Conservation (phyloP, 2,329 filamentous ascomycete species). For the Alternaria alternata region DNA sequence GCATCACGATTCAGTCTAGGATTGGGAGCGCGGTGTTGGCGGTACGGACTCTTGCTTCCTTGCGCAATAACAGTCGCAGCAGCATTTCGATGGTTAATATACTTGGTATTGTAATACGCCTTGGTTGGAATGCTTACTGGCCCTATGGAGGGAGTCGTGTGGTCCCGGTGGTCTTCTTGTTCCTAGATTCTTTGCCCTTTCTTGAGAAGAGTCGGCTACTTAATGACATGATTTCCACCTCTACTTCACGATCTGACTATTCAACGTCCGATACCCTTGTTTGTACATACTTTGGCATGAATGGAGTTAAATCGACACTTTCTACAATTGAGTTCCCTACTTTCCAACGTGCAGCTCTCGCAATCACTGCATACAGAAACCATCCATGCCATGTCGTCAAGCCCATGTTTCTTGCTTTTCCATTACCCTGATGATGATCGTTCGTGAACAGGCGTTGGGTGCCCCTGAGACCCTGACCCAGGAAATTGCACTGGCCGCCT, state of each 20-base stretch:
- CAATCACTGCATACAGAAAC: not conserved
- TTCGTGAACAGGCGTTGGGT: not conserved
- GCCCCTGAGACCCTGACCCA: slow-evolving; percentile 1
- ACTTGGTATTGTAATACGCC: slow-evolving; percentile 43
- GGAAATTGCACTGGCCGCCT: slow-evolving; percentile 10
- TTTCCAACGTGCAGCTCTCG: not conserved
- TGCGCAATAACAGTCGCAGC: slow-evolving; percentile 34
- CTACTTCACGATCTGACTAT: slow-evolving; percentile 12
- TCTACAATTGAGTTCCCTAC: no score
- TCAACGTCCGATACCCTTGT: not conserved
- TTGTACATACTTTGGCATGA: slow-evolving; percentile 2
- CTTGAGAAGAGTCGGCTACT: slow-evolving; percentile 35
- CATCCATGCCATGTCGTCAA: not conserved
- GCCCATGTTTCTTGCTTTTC: not conserved
- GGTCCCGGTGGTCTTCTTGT: slow-evolving; percentile 47
- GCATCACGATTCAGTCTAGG: slow-evolving; percentile 46
- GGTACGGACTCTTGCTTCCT: slow-evolving; percentile 35
- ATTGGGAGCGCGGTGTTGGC: slow-evolving; percentile 45
- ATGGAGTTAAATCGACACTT: not conserved
- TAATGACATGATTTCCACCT: slow-evolving; percentile 46
- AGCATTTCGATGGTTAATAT: slow-evolving; percentile 47
- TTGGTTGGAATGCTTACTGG: slow-evolving; percentile 43
- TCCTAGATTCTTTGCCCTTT: slow-evolving; percentile 39
- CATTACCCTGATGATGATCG: not conserved
- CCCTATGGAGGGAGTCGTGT: slow-evolving; percentile 45